Evolutionary conservation across 176 grass and related monocot species (phyloP).

Genomic region (Puccinellia tenuiflora): DNA sequence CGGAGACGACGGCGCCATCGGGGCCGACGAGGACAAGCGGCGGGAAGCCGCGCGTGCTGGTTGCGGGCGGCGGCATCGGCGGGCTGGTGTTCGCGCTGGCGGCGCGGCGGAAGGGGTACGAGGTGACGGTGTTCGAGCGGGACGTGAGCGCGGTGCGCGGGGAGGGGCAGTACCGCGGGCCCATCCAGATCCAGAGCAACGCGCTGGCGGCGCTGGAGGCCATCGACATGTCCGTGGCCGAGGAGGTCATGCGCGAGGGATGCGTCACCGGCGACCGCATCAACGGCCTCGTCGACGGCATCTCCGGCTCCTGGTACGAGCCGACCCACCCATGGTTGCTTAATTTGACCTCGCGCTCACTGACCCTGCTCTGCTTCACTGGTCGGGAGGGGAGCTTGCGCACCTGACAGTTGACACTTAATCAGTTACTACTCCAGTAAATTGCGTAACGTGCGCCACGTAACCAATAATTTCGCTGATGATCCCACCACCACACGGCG

Average conservation of each 20-base stretch:
- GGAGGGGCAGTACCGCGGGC: constrained; percentile 90
- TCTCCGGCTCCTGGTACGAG: constrained; percentile 92
- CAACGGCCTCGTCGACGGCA: constrained; percentile 93
- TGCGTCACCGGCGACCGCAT: constrained; percentile 97
- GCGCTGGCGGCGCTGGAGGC: constrained; percentile 84
- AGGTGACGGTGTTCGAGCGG: constrained; percentile 93
- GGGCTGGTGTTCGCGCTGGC: constrained; percentile 84
- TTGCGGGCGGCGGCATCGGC: constrained; percentile 88
- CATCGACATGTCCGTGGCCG: constrained; percentile 75
- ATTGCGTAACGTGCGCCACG: neutral
- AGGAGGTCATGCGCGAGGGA: constrained; percentile 75
- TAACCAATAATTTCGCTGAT: neutral
- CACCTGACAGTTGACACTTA: neutral
- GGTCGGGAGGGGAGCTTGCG: neutral
- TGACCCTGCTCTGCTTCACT: neutral
- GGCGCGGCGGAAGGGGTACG: constrained; percentile 82
- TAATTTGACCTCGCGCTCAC: too few species aligned
- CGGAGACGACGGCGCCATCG: neutral
- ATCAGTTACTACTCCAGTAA: neutral
- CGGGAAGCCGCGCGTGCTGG: constrained; percentile 54
- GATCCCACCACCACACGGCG: neutral
- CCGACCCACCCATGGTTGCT: too few species aligned
- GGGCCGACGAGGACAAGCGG: neutral
- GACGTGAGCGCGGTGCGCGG: constrained; percentile 84
- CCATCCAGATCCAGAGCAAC: constrained; percentile 99